Evolutionary conservation across 2,329 filamentous ascomycete genomes (phyloP).

Genomic region (Cryphonectria parasitica): DNA sequence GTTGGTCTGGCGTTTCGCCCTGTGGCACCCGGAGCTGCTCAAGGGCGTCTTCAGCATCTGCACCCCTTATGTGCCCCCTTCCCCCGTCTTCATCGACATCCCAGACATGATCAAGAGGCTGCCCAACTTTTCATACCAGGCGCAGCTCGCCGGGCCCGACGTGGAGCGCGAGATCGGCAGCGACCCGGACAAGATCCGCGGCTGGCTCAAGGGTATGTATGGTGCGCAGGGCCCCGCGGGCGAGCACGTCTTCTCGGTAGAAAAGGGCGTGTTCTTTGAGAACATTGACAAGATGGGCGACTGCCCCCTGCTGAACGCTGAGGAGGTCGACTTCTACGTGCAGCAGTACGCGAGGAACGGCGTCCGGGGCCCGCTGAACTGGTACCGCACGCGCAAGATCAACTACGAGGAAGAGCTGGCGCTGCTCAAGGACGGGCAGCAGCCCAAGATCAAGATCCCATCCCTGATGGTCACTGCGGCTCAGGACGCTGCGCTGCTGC

Average conservation of each 20-base stretch:
- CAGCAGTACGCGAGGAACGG: constrained; percentile 72
- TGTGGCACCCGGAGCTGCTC: constrained; percentile 74
- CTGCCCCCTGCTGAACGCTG: constrained; percentile 63
- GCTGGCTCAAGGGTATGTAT: constrained; percentile 73
- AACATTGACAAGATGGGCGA: constrained; percentile 60
- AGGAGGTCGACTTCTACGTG: constrained; percentile 79
- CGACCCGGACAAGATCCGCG: constrained; percentile 61
- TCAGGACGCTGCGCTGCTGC: constrained; percentile 72
- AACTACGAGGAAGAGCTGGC: constrained; percentile 77
- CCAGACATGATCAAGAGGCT: constrained; percentile 59
- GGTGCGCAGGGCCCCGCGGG: constrained; percentile 64
- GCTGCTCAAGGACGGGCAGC: constrained; percentile 59
- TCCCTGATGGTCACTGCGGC: constrained; percentile 76
- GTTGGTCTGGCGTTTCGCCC: constrained; percentile 73
- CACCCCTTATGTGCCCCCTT: constrained; percentile 70
- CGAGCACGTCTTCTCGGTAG: constrained; percentile 60
- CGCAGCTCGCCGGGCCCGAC: constrained; percentile 74
- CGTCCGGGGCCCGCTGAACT: constrained; percentile 80
- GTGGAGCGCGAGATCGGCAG: constrained; percentile 63
- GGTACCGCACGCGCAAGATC: constrained; percentile 76
- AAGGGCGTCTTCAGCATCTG: constrained; percentile 78
- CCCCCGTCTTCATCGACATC: constrained; percentile 55
- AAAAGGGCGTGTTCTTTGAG: constrained; percentile 67
- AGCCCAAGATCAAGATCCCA: constrained; percentile 60
- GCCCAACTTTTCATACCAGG: constrained; percentile 79